These are phyloP conservation scores for Glycine latifolia DNA, from an alignment of 306 rosid genomes.

Conservation along the genomic window DNA sequence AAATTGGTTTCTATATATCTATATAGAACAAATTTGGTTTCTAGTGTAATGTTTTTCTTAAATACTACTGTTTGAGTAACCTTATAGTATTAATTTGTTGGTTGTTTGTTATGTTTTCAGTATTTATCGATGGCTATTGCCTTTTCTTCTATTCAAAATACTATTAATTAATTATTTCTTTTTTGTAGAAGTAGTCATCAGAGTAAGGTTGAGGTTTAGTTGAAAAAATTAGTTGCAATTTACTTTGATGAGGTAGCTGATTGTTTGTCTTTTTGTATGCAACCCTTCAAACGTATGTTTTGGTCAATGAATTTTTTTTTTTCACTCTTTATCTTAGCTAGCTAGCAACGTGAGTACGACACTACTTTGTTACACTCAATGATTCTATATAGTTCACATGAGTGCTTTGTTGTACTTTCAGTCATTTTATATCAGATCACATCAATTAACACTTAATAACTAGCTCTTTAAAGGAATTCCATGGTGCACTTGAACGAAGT, in stretches of 20 bases:
- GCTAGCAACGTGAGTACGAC: no score
- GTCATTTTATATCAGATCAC: no score
- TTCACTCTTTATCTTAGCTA: no score
- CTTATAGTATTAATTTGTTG: no score
- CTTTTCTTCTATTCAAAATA: background rate
- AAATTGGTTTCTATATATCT: no score
- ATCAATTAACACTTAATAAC: no score
- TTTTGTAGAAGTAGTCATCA: background rate
- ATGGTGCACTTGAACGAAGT: no score
- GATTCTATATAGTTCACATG: no score
- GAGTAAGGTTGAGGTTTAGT: background rate
- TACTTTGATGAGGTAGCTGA: background rate
- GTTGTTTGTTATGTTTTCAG: background rate
- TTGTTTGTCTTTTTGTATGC: background rate
- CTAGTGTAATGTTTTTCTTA: background rate
- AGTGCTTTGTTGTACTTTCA: no score
- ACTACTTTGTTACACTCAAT: no score
- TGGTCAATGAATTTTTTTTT: background rate
- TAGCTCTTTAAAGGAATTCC: no score
- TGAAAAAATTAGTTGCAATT: background rate
- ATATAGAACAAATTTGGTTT: background rate
- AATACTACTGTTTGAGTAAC: no score
- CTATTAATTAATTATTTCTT: background rate
- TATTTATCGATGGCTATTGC: background rate
- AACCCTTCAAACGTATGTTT: background rate